These are phyloP conservation scores for Lavandula angustifolia DNA, from an alignment of 257 asterid genomes.

Conservation along the genomic window DNA sequence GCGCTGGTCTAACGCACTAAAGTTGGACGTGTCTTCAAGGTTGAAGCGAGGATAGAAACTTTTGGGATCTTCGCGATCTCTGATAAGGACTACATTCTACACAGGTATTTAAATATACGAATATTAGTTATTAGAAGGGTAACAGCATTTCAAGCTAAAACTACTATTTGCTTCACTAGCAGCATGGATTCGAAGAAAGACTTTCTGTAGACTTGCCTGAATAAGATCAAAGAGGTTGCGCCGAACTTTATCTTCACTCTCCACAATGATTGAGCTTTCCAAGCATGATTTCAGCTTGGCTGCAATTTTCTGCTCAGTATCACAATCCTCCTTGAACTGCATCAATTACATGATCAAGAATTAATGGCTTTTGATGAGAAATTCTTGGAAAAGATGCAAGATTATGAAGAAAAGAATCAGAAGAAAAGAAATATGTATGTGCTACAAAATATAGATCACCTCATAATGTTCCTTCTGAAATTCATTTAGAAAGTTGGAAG, in stretches of 20 bases:
- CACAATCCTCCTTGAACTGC: conserved; percentile 91
- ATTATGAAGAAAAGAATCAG: background rate
- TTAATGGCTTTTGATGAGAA: background rate
- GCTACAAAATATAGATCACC: conserved; percentile 48
- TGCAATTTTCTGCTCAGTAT: conserved; percentile 81
- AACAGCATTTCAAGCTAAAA: background rate
- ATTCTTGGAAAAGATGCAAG: no score
- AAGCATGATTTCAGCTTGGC: conserved; percentile 68
- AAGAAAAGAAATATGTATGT: background rate
- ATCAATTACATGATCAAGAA: conserved; percentile 29
- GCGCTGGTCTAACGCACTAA: conserved; percentile 65
- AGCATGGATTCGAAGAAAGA: conserved; percentile 8
- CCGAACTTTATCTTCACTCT: conserved; percentile 68
- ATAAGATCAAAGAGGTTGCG: conserved; percentile 76
- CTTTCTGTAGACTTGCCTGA: conserved; percentile 53
- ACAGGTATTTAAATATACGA: conserved; percentile 4
- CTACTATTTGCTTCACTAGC: conserved; percentile 1
- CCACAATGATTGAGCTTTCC: conserved; percentile 62
- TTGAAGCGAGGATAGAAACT: conserved; percentile 89
- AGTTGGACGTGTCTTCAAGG: conserved; percentile 86
- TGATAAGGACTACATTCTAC: conserved; percentile 82
- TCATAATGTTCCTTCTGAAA: conserved; percentile 67
- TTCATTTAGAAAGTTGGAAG: conserved; percentile 77
- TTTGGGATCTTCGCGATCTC: conserved; percentile 84
- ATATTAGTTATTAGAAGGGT: no score